Base-by-base conservation (phyloP, 345 rosid genomes). In the Pugionium cornutum region DNA sequence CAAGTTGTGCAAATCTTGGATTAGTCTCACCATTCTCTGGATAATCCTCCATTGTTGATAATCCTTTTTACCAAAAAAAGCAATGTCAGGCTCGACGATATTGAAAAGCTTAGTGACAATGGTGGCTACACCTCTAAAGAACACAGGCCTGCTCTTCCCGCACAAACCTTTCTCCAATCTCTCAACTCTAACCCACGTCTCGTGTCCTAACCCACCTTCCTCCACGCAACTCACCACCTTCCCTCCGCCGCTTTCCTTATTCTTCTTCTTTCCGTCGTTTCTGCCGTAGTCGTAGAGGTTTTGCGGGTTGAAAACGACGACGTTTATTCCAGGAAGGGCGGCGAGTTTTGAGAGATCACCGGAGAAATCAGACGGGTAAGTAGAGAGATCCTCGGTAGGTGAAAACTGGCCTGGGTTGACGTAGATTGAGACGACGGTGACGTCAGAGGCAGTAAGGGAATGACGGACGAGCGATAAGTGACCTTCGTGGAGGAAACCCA, bases 381-480 rank as follows among this genome's bases (percentile, higher is more conserved):
- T 81, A 32, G 97, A 84, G 28, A 92, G 87, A 59, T 89, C 97
- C 70, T 92, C 97, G 0, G 83, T 69, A 41, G 96, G 96, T n/a
- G 98, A 70, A 66, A 92, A 89, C 74, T 92, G 98, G 67, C 98
- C 98, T 49, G 98, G 98, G 76, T 92, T 92, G 36, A 92, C 91
- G 66, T 87, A 89, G 64, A 89, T 82, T 53, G 97, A 88, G 40
- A 92, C 89, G 40, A 89, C 98, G 10, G 80, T 74, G 74, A 82
- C 56, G 69, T 84, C 70, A 56, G 83, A 33, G 58, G 50, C 86
- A 8, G 40, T 65, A 30, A 54, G 83, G 49, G 97, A 90, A 67
- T 87, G 77, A 49, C 77, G 69, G 47, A 92, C 75, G 57, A 92
- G 94, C 6, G 94, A 81, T 32, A 92, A 58, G 75, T 92, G 98